Conservation (phyloP, 345 rosid species). For the Eucalyptus polybractea region DNA sequence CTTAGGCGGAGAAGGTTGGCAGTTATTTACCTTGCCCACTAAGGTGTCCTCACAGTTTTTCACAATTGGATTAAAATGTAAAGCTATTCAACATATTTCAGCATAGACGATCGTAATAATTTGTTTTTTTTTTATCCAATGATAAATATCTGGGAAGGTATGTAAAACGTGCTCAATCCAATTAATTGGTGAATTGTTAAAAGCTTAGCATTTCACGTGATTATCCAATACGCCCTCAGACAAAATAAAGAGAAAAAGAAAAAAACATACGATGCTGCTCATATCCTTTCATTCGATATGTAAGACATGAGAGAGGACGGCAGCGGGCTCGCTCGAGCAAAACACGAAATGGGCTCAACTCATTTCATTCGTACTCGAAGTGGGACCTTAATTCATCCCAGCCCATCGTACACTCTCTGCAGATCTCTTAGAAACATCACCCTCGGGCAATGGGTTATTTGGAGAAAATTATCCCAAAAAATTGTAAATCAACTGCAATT, state of each 20-base stretch:
- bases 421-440: background rate
- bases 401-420: background rate
- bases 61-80: no score
- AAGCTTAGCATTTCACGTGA: background rate
- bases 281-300: background rate
- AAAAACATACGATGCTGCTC: background rate
- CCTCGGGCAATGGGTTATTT: background rate
- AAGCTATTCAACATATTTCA: no score
- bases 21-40: no score
- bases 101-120: fast-evolving
- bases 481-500: no score
- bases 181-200: background rate
- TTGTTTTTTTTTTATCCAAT: no score
- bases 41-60: no score
- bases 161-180: background rate
- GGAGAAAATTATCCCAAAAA: no score
- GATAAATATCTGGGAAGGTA: no score
- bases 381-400: background rate
- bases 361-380: background rate
- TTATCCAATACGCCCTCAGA: background rate
- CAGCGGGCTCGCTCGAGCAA: background rate
- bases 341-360: background rate
- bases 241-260: background rate
- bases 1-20: background rate
- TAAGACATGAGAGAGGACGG: no score